Percentiles rank a stretch among this genome's conserved stretches.
Conservation (phyloP, 305 asterid species). For the Plantago rigida region DNA sequence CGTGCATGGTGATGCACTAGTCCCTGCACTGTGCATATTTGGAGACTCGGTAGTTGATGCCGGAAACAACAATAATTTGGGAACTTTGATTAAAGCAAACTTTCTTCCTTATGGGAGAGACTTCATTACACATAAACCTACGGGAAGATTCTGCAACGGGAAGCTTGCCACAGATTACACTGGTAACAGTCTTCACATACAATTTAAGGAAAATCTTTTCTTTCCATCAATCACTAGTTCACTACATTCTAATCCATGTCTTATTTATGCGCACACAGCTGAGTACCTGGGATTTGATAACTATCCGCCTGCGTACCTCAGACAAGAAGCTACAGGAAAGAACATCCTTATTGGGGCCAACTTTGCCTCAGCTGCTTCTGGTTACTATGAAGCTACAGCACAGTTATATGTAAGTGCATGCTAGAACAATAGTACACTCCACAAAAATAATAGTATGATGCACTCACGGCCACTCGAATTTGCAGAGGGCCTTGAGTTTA, state of each 20-base stretch:
- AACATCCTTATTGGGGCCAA: constrained; percentile 56
- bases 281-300: constrained; percentile 67
- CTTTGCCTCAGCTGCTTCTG: constrained; percentile 87
- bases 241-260: constrained; percentile 7
- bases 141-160: constrained; percentile 86
- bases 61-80: constrained; percentile 69
- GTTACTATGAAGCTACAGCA: constrained; percentile 62
- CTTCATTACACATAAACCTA: constrained; percentile 51
- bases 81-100: constrained; percentile 61
- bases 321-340: constrained; percentile 50
- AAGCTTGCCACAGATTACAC: constrained; percentile 79
- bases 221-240: not conserved
- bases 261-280: constrained; percentile 35
- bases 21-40: constrained; percentile 66
- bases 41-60: constrained; percentile 84
- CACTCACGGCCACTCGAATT: constrained; percentile 1
- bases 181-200: constrained; percentile 33
- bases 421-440: not conserved
- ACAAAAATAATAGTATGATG: not conserved
- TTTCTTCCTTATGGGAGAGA: constrained; percentile 86
- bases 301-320: constrained; percentile 72
- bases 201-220: not conserved
- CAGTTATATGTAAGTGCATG: constrained; percentile 40
- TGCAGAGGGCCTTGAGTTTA: constrained; percentile 64
- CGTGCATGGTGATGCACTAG: constrained; percentile 53